Base-by-base conservation (phyloP, 2,329 filamentous ascomycete genomes). In the Davidsoniella virescens region DNA sequence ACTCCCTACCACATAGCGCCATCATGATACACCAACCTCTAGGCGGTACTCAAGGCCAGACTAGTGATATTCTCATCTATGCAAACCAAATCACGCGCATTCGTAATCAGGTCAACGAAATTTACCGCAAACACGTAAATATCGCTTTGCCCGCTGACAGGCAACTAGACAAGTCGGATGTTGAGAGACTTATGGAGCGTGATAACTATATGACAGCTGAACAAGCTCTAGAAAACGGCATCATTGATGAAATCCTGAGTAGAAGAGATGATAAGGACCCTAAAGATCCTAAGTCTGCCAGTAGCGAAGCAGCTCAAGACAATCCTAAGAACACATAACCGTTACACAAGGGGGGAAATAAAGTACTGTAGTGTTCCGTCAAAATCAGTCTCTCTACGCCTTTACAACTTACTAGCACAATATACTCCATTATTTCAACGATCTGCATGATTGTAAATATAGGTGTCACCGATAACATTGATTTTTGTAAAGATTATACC, bases 11-110 rank as follows among this genome's bases (percentile, higher is more conserved):
- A n/a, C 88, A 98, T 64, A 86, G 82, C 58, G 84, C 85, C 49
- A 84, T 98, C 61, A 98, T 98, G 92, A 81, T 98, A 50, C 92
- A 98, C 67, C 92, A 98, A 63, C 92, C 93, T 1, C 80, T 84
- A 2, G 90, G 90, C 44, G 78, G 78, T 1, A 81, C 78, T 3
- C 67, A 71, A 52, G 78, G 78, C 1, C 78, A 77, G 57, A 77
- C 78, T 3, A 75, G 75, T 2, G 92, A 98, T 61, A 96, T 98
- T 56, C 76, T 94, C 44, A 96, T 98, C 55, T 94, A 98, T 62
- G 92, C 92, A 4, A 95, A 88, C 61, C 90, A 98, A 71, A 98
- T 98, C 51, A 72, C 96, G 62, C 73, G 87, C 52, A 82, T 94
- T 50, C 75, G 92, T 52, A 76, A 80, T 55, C 84, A 90, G 66